Percentiles rank a stretch among this genome's conserved stretches.
These are phyloP conservation scores for Erythrobasidium yunnanense DNA, from an alignment of 768 basidiomycete species.

Conservation along the genomic window DNA sequence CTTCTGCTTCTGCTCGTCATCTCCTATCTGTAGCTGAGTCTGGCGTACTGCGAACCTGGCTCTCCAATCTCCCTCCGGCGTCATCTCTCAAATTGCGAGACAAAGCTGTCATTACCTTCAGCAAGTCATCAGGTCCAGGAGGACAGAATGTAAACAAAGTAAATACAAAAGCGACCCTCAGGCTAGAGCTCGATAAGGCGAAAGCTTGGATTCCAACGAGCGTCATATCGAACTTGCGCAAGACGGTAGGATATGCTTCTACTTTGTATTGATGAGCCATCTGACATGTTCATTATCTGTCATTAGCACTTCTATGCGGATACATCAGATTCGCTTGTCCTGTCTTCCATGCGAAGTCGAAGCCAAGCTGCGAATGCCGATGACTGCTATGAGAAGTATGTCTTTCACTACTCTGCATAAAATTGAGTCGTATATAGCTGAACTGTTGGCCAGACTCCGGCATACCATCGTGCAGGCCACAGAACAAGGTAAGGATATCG, in stretches of 20 bases:
- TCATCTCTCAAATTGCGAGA: neutral
- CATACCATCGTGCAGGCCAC: slow-evolving; percentile 23
- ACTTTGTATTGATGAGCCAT: too few species aligned
- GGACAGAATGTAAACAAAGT: slow-evolving; percentile 37
- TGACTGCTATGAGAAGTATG: slow-evolving; percentile 30
- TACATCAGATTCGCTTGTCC: slow-evolving; percentile 25
- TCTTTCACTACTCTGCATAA: neutral
- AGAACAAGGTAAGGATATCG: neutral
- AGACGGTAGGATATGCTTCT: too few species aligned
- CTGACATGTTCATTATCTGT: neutral
- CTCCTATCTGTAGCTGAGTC: slow-evolving; percentile 12
- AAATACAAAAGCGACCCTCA: slow-evolving; percentile 33
- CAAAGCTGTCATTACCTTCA: slow-evolving; percentile 30
- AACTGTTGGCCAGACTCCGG: slow-evolving; percentile 6
- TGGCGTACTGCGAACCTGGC: neutral
- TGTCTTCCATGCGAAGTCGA: slow-evolving; percentile 29
- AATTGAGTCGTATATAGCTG: neutral
- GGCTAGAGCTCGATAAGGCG: slow-evolving; percentile 23
- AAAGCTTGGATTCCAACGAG: slow-evolving; percentile 19
- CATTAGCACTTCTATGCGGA: neutral
- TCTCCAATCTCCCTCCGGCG: neutral
- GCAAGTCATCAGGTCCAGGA: slow-evolving; percentile 33
- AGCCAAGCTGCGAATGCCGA: slow-evolving; percentile 30
- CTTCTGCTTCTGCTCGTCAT: too few species aligned
- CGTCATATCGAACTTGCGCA: slow-evolving; percentile 22